Evolutionary conservation across 1,284 basidiomycete genomes (phyloP).

Genomic region (Veloboletus limbatus): DNA sequence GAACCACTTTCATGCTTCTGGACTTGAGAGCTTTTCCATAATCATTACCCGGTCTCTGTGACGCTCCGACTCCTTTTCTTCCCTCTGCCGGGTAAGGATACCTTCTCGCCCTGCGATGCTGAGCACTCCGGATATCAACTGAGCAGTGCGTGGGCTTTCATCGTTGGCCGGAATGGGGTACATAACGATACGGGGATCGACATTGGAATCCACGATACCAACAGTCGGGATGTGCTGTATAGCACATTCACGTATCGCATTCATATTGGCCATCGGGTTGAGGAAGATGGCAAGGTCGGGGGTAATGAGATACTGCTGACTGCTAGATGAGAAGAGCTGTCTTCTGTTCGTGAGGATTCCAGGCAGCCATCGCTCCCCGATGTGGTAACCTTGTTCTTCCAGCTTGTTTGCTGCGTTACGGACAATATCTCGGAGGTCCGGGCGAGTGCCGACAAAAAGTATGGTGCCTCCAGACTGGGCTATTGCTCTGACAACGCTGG

Average conservation of each 20-base stretch:
- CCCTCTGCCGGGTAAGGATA: conserved; percentile 38
- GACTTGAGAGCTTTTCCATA: conserved; percentile 26
- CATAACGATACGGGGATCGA: conserved; percentile 94
- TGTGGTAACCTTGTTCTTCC: conserved; percentile 74
- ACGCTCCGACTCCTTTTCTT: conserved; percentile 17
- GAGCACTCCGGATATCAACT: conserved; percentile 87
- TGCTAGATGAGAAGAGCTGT: conserved; percentile 69
- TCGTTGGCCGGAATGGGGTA: conserved; percentile 99
- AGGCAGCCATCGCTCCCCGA: conserved; percentile 89
- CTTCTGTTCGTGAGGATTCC: conserved; percentile 91
- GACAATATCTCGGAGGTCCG: conserved; percentile 75
- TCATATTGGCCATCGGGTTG: conserved; percentile 82
- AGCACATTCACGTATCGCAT: conserved; percentile 85
- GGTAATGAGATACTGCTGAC: conserved; percentile 59
- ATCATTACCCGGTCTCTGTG: conserved; percentile 30
- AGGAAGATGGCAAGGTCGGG: conserved; percentile 90
- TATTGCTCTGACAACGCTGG: conserved; percentile 81
- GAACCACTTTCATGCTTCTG: conserved; percentile 22
- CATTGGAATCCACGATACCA: conserved; percentile 92
- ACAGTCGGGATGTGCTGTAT: conserved; percentile 83
- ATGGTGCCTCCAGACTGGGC: conserved; percentile 82
- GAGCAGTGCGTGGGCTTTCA: conserved; percentile 87
- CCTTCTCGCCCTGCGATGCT: conserved; percentile 92
- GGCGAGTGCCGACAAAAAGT: conserved; percentile 87
- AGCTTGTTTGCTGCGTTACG: conserved; percentile 80